Percentiles rank a stretch among this genome's conserved stretches.
Evolutionary conservation across 371 early-diverging fungal species (phyloP).

Genomic region (Circinella minor): DNA sequence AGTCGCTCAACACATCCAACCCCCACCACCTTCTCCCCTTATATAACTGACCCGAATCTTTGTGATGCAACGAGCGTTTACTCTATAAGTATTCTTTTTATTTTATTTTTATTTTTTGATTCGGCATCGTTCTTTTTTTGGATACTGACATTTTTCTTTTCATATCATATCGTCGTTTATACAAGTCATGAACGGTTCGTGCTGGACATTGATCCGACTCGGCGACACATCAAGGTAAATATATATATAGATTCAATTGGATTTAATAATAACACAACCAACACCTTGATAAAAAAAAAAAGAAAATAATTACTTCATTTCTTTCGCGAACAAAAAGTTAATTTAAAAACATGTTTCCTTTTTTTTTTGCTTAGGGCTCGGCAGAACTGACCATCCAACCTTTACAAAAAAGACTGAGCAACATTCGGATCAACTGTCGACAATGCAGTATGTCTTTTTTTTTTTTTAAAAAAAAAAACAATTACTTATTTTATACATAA

Average conservation of each 20-base stretch:
- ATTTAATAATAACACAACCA: neutral
- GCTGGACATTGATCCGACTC: slow-evolving; percentile 53
- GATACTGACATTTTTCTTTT: slow-evolving; percentile 5
- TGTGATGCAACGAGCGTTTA: slow-evolving; percentile 9
- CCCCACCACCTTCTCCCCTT: neutral
- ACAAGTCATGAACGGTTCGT: slow-evolving; percentile 63
- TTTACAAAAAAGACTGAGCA: slow-evolving; percentile 46
- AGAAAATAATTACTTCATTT: slow-evolving; percentile 10
- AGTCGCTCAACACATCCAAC: no score
- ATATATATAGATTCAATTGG: neutral
- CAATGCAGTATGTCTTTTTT: slow-evolving; percentile 66
- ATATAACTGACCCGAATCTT: neutral
- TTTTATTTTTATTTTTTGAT: neutral
- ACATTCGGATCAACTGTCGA: slow-evolving; percentile 62
- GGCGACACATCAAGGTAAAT: slow-evolving; percentile 47
- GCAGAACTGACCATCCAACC: slow-evolving; percentile 69
- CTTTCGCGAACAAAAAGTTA: neutral
- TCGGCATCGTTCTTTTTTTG: neutral
- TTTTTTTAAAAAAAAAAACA: no score
- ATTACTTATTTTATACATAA: no score
- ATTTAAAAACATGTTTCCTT: neutral
- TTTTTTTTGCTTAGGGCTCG: slow-evolving; percentile 65
- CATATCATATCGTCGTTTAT: slow-evolving; percentile 21
- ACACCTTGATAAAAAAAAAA: neutral
- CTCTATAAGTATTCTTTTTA: neutral